Conservation (phyloP, 176 grass and related monocot species). For the Lolium perenne region DNA sequence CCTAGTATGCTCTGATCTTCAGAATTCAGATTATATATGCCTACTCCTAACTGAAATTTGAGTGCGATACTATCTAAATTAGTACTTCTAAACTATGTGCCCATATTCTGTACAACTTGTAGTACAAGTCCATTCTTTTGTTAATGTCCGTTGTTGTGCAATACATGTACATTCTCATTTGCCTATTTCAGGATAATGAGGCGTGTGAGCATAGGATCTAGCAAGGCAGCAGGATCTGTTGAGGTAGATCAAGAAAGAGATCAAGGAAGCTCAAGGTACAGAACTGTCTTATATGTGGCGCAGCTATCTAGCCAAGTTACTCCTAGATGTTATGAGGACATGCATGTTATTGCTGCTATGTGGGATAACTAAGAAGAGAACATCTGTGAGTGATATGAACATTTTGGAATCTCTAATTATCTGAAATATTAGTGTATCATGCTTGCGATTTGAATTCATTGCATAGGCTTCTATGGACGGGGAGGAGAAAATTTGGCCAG, state of each 20-base stretch:
- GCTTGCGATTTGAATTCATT: no score
- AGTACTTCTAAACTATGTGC: not conserved
- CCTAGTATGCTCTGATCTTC: not conserved
- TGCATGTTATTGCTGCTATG: no score
- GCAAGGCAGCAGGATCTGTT: not conserved
- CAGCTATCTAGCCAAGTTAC: no score
- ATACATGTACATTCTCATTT: not conserved
- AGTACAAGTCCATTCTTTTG: not conserved
- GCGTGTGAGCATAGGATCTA: not conserved
- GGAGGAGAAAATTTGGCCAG: no score
- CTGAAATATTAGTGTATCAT: no score
- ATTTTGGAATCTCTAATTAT: no score
- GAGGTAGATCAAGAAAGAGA: not conserved
- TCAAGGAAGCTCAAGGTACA: not conserved
- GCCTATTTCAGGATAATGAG: not conserved
- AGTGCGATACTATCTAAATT: not conserved
- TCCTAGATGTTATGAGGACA: no score
- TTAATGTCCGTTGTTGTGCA: not conserved
- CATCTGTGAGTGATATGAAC: no score
- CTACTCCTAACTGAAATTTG: not conserved
- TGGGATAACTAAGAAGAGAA: no score
- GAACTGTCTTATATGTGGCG: not conserved
- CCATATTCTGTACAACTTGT: not conserved
- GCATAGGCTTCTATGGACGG: no score
- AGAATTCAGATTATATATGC: not conserved